These are phyloP conservation scores for Rhizoclosmatium sp. DNA, from an alignment of 192 early-diverging fungal species.

Conservation along the genomic window DNA sequence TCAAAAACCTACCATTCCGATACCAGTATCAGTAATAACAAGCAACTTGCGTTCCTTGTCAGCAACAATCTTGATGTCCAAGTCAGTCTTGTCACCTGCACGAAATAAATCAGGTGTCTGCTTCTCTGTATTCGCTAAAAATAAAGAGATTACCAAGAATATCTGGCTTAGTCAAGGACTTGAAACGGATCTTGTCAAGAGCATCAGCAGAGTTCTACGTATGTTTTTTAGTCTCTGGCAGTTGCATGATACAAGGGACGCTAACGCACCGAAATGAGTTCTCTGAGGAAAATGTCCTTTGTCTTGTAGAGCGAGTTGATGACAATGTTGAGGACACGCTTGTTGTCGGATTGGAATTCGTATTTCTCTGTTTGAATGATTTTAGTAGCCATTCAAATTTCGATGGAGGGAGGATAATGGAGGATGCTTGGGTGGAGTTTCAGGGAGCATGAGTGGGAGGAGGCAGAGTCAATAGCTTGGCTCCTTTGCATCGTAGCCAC, in stretches of 20 bases:
- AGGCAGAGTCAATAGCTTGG: background rate
- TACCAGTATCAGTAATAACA: conserved; percentile 82
- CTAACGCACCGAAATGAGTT: conserved; percentile 92
- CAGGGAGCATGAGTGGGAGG: background rate
- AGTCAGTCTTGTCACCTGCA: conserved; percentile 71
- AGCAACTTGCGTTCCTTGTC: conserved; percentile 88
- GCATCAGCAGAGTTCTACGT: conserved; percentile 84
- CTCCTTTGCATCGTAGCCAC: no score
- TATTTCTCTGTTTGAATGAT: conserved; percentile 57
- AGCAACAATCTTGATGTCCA: conserved; percentile 93
- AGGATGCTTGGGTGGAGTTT: background rate
- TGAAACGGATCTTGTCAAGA: conserved; percentile 98
- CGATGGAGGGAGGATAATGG: background rate
- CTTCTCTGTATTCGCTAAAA: no score
- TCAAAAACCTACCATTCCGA: background rate
- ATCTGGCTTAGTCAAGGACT: conserved; percentile 92
- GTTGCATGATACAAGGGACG: no score
- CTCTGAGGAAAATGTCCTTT: conserved; percentile 97
- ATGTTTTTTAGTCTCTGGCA: no score
- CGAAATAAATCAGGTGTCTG: no score
- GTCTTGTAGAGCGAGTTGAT: conserved; percentile 83
- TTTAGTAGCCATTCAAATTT: background rate
- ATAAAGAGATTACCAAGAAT: conserved; percentile 74
- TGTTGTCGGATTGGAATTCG: conserved; percentile 88
- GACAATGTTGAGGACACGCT: conserved; percentile 90